phyloP scores from a whole-genome alignment of 805 yeast species.

The Komagataella kurtzmanii region DNA sequence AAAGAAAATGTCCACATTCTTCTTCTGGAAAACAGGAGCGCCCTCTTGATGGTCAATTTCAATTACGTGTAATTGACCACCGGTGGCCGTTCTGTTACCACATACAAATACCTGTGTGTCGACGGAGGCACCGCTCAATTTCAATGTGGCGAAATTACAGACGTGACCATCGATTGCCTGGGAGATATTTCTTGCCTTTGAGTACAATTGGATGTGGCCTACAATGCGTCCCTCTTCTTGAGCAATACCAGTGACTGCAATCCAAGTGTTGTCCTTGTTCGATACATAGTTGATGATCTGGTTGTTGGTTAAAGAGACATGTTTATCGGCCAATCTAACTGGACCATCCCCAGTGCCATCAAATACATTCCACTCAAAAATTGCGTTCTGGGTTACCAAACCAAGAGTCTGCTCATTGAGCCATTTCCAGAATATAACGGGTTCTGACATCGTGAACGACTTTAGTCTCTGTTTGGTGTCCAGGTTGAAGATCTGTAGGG shows the following conservation, averaged over 20 bases:
- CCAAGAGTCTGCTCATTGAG: constrained; percentile 61
- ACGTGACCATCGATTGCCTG: constrained; percentile 98
- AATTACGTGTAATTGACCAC: constrained; percentile 79
- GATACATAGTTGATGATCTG: constrained; percentile 88
- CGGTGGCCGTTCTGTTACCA: constrained; percentile 78
- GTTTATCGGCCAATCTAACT: constrained; percentile 66
- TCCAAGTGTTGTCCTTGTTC: constrained; percentile 77
- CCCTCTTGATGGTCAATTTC: constrained; percentile 91
- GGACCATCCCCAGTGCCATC: constrained; percentile 82
- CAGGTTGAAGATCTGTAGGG: constrained; percentile 86
- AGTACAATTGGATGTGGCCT: constrained; percentile 89
- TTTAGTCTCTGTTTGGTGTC: constrained; percentile 80
- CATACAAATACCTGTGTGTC: constrained; percentile 85
- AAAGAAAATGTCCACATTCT: constrained; percentile 84
- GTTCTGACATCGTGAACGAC: constrained; percentile 74
- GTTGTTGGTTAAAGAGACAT: constrained; percentile 59
- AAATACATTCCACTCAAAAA: constrained; percentile 74
- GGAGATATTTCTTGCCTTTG: constrained; percentile 80
- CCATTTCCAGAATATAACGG: constrained; percentile 96
- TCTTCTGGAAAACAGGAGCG: constrained; percentile 75
- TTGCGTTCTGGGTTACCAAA: constrained; percentile 63
- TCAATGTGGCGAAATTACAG: constrained; percentile 70
- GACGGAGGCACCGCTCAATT: constrained; percentile 57
- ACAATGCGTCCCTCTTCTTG: constrained; percentile 91
- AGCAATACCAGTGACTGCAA: constrained; percentile 88